Conservation (phyloP, 106 monocot genomes). For the Gastrodia elata region DNA sequence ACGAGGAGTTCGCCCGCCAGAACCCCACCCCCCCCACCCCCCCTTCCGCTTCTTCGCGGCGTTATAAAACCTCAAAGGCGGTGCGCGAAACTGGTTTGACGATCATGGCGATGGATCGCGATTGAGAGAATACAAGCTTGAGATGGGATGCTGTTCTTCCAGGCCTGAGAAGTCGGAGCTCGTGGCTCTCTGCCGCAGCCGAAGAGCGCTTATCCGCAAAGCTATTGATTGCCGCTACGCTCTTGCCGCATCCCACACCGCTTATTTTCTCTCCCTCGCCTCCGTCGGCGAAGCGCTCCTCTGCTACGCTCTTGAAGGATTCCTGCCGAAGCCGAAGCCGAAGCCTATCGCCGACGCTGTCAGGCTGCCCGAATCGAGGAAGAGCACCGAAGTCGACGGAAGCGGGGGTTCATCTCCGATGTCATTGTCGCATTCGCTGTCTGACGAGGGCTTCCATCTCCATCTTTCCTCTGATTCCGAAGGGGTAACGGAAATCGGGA, state of each 20-base stretch:
- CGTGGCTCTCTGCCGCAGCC: slow-evolving; percentile 46
- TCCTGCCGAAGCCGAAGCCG: slow-evolving; percentile 17
- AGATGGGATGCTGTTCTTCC: slow-evolving; percentile 81
- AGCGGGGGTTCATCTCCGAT: slow-evolving; percentile 17
- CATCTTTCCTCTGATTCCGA: slow-evolving; percentile 24
- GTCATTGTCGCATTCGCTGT: slow-evolving; percentile 33
- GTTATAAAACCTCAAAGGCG: neutral
- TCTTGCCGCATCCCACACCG: slow-evolving; percentile 47
- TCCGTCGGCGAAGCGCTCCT: slow-evolving; percentile 47
- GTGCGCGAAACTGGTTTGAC: neutral
- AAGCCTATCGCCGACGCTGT: slow-evolving; percentile 4
- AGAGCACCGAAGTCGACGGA: neutral
- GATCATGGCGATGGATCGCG: neutral
- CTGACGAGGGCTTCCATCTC: slow-evolving; percentile 26
- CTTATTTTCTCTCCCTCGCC: slow-evolving; percentile 49
- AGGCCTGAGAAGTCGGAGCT: slow-evolving; percentile 28
- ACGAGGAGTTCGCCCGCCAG: slow-evolving; percentile 6
- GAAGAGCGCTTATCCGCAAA: slow-evolving; percentile 34
- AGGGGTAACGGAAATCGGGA: slow-evolving; percentile 7
- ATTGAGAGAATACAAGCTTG: neutral
- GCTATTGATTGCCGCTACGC: slow-evolving; percentile 50
- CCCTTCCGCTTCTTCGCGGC: neutral
- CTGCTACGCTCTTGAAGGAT: slow-evolving; percentile 52
- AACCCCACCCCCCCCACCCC: neutral
- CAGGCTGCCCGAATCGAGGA: slow-evolving; percentile 33